Evolutionary conservation across 768 basidiomycete species (phyloP).

Genomic region (Tulasnella sp.): DNA sequence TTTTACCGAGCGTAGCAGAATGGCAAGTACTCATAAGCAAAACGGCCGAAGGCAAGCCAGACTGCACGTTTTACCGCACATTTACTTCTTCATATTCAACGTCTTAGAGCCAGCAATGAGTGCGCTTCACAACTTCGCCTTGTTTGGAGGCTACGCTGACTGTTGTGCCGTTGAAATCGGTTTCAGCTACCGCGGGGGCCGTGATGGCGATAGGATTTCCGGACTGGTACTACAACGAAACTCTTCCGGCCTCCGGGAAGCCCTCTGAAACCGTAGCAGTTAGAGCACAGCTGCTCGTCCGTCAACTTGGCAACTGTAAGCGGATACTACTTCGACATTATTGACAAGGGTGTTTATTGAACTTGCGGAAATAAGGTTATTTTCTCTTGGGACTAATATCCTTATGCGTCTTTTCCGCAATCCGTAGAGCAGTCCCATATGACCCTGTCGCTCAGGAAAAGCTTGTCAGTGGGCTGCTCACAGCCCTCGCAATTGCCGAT

Average conservation of each 20-base stretch:
- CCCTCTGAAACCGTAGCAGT: neutral
- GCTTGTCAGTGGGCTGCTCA: slow-evolving; percentile 49
- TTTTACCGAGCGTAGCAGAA: too few relatives aligned
- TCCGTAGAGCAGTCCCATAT: slow-evolving; percentile 45
- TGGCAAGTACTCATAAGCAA: neutral
- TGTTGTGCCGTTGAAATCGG: neutral
- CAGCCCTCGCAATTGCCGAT: slow-evolving; percentile 57
- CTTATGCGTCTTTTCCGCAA: slow-evolving; percentile 53
- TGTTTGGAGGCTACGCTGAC: neutral
- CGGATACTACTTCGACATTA: slow-evolving; percentile 4
- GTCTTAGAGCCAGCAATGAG: neutral
- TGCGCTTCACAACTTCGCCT: neutral
- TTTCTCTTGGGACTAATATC: slow-evolving; percentile 52
- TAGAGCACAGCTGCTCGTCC: slow-evolving; percentile 40
- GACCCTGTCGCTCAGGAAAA: slow-evolving; percentile 32
- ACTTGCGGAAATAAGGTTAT: slow-evolving; percentile 35
- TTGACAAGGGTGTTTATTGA: neutral
- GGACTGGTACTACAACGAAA: neutral
- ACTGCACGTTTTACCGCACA: neutral
- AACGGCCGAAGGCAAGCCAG: neutral
- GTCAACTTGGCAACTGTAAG: slow-evolving; percentile 59
- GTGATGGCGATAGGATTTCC: neutral
- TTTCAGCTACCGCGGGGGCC: neutral
- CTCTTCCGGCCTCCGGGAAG: neutral
- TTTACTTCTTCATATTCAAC: neutral